A percentile compares a stretch with the other conserved stretches of the same genome.
phyloP scores from a whole-genome alignment of 1,139 yeast species.

The Candida labiduridarum region DNA sequence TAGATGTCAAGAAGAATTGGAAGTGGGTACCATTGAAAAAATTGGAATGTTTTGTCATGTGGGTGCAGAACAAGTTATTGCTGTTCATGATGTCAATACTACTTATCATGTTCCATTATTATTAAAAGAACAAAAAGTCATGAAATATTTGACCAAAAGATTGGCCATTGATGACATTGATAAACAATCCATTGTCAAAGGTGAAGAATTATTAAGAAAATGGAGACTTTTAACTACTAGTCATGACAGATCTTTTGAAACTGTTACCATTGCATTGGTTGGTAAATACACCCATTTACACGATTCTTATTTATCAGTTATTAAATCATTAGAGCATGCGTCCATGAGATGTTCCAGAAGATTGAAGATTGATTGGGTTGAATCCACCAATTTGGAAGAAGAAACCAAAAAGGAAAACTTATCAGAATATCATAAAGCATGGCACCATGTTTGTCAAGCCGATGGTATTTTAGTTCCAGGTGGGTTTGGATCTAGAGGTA shows the following conservation, averaged over 20 bases:
- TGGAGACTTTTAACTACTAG: conserved; percentile 82
- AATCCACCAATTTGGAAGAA: conserved; percentile 86
- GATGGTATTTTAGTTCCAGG: conserved; percentile 99
- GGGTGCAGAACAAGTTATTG: conserved; percentile 95
- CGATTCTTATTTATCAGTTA: conserved; percentile 93
- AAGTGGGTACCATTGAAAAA: conserved; percentile 82
- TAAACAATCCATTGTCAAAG: conserved; percentile 59
- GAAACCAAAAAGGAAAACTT: conserved; percentile 64
- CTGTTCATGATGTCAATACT: conserved; percentile 95
- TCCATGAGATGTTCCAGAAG: conserved; percentile 87
- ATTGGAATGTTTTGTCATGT: conserved; percentile 99
- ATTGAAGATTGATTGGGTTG: conserved; percentile 93
- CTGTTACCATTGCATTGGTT: conserved; percentile 91
- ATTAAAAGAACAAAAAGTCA: conserved; percentile 83
- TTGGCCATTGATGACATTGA: conserved; percentile 62
- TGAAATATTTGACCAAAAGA: conserved; percentile 72
- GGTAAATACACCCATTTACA: conserved; percentile 96
- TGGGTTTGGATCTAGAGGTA: conserved; percentile 97
- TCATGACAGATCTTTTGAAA: conserved; percentile 80
- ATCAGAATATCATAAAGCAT: conserved; percentile 87
- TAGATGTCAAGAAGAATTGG: conserved; percentile 87
- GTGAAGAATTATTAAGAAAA: conserved; percentile 67
- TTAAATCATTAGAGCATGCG: conserved; percentile 93
- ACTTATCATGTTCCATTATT: conserved; percentile 96
- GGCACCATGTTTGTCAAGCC: conserved; percentile 93